Conservation (phyloP, 495 filamentous ascomycete species). For the Oidiodendron maius region DNA sequence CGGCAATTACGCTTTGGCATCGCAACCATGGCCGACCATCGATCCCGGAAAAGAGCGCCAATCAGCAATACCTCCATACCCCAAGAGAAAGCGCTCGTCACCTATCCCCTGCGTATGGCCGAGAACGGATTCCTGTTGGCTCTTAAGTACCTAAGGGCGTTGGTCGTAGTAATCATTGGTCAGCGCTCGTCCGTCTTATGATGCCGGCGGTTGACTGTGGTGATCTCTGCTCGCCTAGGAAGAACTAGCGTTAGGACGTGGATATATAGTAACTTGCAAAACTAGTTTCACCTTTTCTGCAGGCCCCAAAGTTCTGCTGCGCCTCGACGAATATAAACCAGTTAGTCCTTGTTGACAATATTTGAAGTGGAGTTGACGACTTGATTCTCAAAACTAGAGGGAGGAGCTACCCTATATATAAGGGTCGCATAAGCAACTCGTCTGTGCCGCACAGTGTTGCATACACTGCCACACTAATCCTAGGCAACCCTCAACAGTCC, state of each 20-base stretch:
- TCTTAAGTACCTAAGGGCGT: slow-evolving; percentile 21
- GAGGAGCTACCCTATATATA: no score
- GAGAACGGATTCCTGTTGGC: slow-evolving; percentile 25
- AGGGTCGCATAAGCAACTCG: no score
- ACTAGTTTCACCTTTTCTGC: no score
- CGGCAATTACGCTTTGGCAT: slow-evolving; percentile 14
- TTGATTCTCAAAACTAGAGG: no score
- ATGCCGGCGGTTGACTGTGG: background rate
- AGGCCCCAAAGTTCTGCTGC: no score
- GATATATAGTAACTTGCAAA: no score
- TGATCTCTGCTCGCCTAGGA: slow-evolving; percentile 14
- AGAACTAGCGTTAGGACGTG: slow-evolving; percentile 26
- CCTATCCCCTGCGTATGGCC: slow-evolving; percentile 25
- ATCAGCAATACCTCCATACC: slow-evolving; percentile 25
- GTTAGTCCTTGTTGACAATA: no score
- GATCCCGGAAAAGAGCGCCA: slow-evolving; percentile 21
- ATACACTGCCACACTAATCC: no score
- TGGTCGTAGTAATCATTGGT: slow-evolving; percentile 6
- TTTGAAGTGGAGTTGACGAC: no score
- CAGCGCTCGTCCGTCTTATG: slow-evolving; percentile 2
- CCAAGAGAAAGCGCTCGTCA: slow-evolving; percentile 24
- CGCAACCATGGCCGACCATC: slow-evolving; percentile 17
- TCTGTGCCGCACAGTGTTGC: no score
- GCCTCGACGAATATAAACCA: no score
- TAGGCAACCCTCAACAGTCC: no score